Percentiles rank a stretch among this genome's conserved stretches.
Conservation (phyloP, 306 rosid species). For the Crotalaria pallida region DNA sequence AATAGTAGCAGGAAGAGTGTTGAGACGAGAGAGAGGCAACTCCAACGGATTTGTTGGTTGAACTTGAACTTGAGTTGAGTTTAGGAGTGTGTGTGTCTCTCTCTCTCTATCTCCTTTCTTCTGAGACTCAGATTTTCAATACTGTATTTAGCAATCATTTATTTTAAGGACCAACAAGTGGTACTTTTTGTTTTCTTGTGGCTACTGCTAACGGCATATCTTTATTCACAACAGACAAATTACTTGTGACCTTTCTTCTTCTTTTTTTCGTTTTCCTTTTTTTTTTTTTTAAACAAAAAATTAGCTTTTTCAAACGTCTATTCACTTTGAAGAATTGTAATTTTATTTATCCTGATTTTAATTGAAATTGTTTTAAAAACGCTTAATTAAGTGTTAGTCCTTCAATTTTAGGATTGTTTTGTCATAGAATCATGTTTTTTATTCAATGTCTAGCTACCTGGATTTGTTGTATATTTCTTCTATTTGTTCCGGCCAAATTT, state of each 20-base stretch:
- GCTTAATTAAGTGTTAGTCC: too few relatives aligned
- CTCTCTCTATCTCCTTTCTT: not conserved
- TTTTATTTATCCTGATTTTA: too few relatives aligned
- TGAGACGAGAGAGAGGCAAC: conserved; percentile 3
- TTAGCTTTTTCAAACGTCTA: too few relatives aligned
- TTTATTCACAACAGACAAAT: not conserved
- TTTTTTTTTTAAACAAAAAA: not conserved
- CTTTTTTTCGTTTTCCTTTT: not conserved
- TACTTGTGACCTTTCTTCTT: not conserved
- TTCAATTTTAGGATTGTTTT: too few relatives aligned
- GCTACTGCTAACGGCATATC: conserved; percentile 17
- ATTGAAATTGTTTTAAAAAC: too few relatives aligned
- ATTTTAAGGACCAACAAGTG: not conserved
- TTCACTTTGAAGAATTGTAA: too few relatives aligned
- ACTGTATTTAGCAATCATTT: not conserved
- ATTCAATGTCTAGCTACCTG: too few relatives aligned
- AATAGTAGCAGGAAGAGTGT: too few relatives aligned
- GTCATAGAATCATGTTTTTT: too few relatives aligned
- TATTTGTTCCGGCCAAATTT: too few relatives aligned
- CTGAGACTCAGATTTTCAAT: conserved; percentile 23
- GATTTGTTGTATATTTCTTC: too few relatives aligned
- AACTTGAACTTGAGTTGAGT: too few relatives aligned
- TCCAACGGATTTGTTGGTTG: conserved; percentile 28
- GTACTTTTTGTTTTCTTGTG: conserved; percentile 21
- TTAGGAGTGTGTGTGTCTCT: not conserved